Evolutionary conservation across 1,139 yeast species (phyloP).

Genomic region (Wickerhamomyces sp.): DNA sequence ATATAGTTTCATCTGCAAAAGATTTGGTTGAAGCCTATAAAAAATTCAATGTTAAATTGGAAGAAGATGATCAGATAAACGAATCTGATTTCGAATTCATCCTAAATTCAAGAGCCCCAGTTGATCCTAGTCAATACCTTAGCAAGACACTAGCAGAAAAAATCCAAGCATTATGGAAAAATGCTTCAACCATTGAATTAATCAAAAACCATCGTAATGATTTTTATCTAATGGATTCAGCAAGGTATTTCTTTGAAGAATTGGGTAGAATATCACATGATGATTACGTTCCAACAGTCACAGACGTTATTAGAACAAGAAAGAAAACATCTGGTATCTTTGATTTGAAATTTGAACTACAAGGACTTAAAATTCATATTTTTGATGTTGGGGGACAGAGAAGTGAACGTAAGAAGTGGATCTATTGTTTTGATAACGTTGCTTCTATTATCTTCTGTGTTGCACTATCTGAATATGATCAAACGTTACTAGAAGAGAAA

Average conservation of each 20-base stretch:
- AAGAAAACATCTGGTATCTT: constrained; percentile 91
- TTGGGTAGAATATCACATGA: constrained; percentile 56
- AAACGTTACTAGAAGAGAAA: constrained; percentile 74
- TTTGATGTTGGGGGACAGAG: constrained; percentile 95
- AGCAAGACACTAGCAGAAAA: constrained; percentile 40
- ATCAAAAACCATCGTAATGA: constrained; percentile 60
- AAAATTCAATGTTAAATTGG: constrained; percentile 23
- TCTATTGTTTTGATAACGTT: constrained; percentile 90
- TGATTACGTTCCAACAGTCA: constrained; percentile 64
- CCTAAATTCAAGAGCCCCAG: constrained; percentile 27
- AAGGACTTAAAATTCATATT: constrained; percentile 71
- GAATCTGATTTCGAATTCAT: constrained; percentile 43
- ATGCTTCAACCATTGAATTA: constrained; percentile 54
- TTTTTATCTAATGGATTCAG: constrained; percentile 84
- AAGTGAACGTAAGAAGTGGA: constrained; percentile 92
- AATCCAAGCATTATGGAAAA: constrained; percentile 49
- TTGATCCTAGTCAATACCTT: constrained; percentile 43
- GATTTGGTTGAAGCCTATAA: constrained; percentile 41
- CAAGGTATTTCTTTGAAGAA: constrained; percentile 71
- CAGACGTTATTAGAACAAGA: constrained; percentile 81
- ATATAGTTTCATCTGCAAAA: constrained; percentile 62
- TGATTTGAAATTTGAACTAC: constrained; percentile 77
- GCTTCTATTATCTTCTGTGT: constrained; percentile 87
- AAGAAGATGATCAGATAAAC: constrained; percentile 23
- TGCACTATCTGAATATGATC: constrained; percentile 87